Evolutionary conservation across 2,329 filamentous ascomycete species (phyloP), one percentile per base, ranked within the genome.

Genomic region (Cladophialophora bantiana): DNA sequence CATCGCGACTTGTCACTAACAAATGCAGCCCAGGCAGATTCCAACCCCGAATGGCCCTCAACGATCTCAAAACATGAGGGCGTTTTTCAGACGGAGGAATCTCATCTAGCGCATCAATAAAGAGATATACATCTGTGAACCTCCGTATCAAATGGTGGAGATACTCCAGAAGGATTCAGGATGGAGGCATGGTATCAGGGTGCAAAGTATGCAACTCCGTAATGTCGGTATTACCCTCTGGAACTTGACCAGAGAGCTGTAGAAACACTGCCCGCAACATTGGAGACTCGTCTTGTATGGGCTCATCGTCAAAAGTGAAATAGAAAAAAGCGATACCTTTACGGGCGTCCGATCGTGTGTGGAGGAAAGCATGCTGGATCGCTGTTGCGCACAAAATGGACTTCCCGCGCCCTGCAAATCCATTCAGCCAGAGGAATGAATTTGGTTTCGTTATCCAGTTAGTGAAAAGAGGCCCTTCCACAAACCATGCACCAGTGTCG

Each of bases 401-500:
- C 58, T 76, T 76, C n/a, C 74, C 73, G 68, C 69, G 75, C 38
- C 75, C 74, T 9, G 74, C 71, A 57, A 75, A 73, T 6, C 74
- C 74, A 50, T 74, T 66, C 0, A 77, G 20, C 74, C 74, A 77
- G 4, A 76, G 59, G 13, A 76, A 73, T 1, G 75, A 75, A 65
- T 73, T 71, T 1, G 18, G 53, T 13, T 71, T 45, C 1, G 26
- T 40, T 4, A 76, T 60, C 74, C 74, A 76, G 20, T 15, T 66
- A 6, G 18, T 20, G 65, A 73, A 76, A 12, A 60, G 12, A 4
- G 34, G 0, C n/a, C 70, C 42, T 7, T 62, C 59, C 20, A 66
- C n/a, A 9, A 71, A 55, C 79, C 79, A 81, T 12, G 71, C 54
- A 0, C 78, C 78, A 1, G 78, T 80, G 2, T 64, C 65, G 2